phyloP scores from a whole-genome alignment of 2,329 filamentous ascomycete genomes.

The Colletotrichum sp. region DNA sequence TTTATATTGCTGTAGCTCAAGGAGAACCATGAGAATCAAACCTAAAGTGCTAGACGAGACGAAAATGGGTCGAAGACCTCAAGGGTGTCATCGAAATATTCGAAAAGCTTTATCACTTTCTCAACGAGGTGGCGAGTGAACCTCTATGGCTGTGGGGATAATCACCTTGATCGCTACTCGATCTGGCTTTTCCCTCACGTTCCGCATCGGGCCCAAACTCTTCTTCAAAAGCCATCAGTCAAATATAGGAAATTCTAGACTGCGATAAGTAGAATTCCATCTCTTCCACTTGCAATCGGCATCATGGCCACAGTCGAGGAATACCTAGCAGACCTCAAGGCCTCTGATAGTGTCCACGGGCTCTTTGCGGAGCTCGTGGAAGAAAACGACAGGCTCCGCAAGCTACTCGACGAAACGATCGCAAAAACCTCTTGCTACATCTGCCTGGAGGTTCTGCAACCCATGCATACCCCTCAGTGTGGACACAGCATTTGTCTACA shows the following conservation, averaged over 20 bases:
- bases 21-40: fast-evolving
- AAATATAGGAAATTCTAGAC: not conserved
- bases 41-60: not conserved
- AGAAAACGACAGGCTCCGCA: not conserved
- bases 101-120: not conserved
- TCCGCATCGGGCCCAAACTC: fast-evolving
- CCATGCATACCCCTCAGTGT: not conserved
- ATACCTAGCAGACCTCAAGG: not conserved
- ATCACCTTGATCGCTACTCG: not conserved
- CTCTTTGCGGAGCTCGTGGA: not conserved
- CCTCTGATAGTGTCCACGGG: not conserved
- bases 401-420: not conserved
- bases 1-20: not conserved
- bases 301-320: not conserved
- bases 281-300: not conserved
- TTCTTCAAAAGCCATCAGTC: not conserved
- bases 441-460: not conserved
- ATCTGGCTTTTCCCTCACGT: not conserved
- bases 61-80: not conserved
- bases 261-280: not conserved
- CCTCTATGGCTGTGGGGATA: not conserved
- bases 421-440: not conserved
- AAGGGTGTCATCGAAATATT: not conserved
- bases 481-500: not conserved
- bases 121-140: not conserved